These are phyloP conservation scores for Fusarium nanum DNA, from an alignment of 2,329 filamentous ascomycete species.

Conservation along the genomic window DNA sequence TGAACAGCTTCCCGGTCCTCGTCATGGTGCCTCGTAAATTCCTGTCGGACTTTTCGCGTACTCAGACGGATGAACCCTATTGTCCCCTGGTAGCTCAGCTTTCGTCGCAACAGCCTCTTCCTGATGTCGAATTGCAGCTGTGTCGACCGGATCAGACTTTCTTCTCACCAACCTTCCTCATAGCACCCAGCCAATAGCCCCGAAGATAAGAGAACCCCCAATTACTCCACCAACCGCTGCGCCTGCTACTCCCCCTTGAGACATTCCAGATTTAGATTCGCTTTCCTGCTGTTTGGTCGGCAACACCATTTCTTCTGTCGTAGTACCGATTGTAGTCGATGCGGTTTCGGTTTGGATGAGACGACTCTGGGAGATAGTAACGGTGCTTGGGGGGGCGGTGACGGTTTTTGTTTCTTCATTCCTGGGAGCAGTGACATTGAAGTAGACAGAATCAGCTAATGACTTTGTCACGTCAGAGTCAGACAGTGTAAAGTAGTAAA, in stretches of 20 bases:
- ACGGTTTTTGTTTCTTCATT: neutral
- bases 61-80: neutral
- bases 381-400: neutral
- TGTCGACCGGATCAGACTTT: no score
- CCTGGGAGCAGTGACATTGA: neutral
- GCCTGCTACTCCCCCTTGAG: neutral
- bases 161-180: neutral
- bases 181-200: accelerated
- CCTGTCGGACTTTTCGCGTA: neutral
- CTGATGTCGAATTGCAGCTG: neutral
- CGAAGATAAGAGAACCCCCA: neutral
- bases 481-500: no score
- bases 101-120: neutral
- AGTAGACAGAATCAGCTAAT: neutral
- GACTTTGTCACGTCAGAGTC: no score
- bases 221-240: neutral
- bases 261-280: neutral
- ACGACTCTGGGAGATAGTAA: neutral
- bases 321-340: neutral
- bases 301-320: neutral
- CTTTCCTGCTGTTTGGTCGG: neutral
- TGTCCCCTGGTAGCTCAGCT: neutral
- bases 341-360: accelerated
- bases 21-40: neutral
- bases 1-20: neutral